Evolutionary conservation across 139 green algal genomes (phyloP).

Genomic region (Edaphochlamys debaryana): DNA sequence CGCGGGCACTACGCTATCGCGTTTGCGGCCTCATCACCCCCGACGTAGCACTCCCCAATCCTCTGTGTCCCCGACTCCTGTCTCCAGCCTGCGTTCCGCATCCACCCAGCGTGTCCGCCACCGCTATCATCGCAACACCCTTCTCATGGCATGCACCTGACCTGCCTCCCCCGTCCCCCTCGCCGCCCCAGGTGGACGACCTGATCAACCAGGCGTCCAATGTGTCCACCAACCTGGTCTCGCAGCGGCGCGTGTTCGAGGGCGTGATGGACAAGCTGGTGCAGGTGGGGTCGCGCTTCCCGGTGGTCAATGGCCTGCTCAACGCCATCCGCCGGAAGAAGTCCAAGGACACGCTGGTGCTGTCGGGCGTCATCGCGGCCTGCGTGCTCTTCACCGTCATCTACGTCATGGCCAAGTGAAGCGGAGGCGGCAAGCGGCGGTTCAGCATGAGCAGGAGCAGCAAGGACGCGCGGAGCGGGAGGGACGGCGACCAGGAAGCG

Average conservation of each 20-base stretch:
- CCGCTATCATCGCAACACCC: too few relatives aligned
- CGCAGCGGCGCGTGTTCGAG: conserved; percentile 71
- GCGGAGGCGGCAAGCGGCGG: not conserved
- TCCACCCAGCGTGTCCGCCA: too few relatives aligned
- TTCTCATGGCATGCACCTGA: too few relatives aligned
- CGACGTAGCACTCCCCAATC: too few relatives aligned
- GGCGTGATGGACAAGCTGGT: conserved; percentile 47
- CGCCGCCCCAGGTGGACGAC: conserved; percentile 88
- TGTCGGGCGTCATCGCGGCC: conserved; percentile 80
- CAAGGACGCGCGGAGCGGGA: too few relatives aligned
- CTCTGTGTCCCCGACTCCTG: too few relatives aligned
- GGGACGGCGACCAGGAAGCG: too few relatives aligned
- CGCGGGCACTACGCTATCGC: too few relatives aligned
- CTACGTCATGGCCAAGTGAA: conserved; percentile 71
- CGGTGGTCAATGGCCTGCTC: conserved; percentile 87
- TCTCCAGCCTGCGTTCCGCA: too few relatives aligned
- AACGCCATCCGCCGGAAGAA: conserved; percentile 88
- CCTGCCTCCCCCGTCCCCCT: too few relatives aligned
- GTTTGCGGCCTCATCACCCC: too few relatives aligned
- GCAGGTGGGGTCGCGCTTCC: conserved; percentile 78
- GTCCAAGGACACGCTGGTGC: conserved; percentile 91
- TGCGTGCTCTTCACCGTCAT: conserved; percentile 90
- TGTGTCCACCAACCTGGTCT: conserved; percentile 68
- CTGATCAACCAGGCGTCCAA: conserved; percentile 80
- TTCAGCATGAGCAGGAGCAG: not conserved